These are phyloP conservation scores for Cutaneotrichosporon sp. DNA, from an alignment of 1,284 basidiomycete genomes.

Conservation along the genomic window DNA sequence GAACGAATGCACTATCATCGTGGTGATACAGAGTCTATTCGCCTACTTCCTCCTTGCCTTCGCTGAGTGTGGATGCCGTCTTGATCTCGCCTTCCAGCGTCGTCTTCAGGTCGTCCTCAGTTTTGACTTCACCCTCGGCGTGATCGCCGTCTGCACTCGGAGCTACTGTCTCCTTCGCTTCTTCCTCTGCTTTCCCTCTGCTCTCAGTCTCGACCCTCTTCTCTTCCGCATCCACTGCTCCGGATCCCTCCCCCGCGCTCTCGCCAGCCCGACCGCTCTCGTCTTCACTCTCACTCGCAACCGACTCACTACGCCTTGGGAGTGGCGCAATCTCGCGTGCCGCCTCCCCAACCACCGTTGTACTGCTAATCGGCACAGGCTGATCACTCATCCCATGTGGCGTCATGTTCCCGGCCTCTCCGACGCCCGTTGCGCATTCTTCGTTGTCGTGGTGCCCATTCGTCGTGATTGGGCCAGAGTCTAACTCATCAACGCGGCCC, in stretches of 20 bases:
- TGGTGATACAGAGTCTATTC: conserved; percentile 1
- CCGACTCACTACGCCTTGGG: conserved; percentile 21
- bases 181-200: background rate
- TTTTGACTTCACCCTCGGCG: too few species aligned
- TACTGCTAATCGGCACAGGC: conserved; percentile 42
- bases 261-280: background rate
- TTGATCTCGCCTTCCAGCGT: too few species aligned
- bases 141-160: too few species aligned
- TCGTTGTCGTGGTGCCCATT: conserved; percentile 12
- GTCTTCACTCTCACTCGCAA: background rate
- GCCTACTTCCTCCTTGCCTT: too few species aligned
- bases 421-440: conserved; percentile 1
- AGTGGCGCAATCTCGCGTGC: conserved; percentile 36
- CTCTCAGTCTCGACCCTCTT: background rate
- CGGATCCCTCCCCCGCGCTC: background rate
- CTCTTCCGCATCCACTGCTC: background rate
- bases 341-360: conserved; percentile 33
- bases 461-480: conserved; percentile 41
- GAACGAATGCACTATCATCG: background rate
- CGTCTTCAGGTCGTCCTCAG: too few species aligned
- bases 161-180: background rate
- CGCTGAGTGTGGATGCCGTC: too few species aligned
- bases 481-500: conserved; percentile 49
- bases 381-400: conserved; percentile 46
- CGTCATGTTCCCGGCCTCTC: conserved; percentile 37